A percentile compares a stretch with the other conserved stretches of the same genome.
Evolutionary conservation across 768 basidiomycete species (phyloP).

Genomic region (Leucocoprinus sp.): DNA sequence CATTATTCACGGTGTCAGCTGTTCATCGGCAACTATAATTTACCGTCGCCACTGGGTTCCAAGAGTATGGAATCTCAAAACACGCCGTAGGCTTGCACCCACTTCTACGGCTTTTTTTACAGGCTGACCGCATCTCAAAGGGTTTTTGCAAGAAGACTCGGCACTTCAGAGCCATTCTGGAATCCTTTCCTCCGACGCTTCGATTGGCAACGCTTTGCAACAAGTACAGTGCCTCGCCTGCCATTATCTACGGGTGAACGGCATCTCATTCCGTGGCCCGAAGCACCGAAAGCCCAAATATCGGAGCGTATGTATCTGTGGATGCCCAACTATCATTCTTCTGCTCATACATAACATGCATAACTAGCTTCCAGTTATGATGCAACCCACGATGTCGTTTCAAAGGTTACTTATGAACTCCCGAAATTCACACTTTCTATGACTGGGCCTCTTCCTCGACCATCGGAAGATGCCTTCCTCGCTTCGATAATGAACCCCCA

Average conservation of each 20-base stretch:
- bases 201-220: slow-evolving; percentile 68
- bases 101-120: slow-evolving; percentile 4
- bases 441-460: slow-evolving; percentile 28
- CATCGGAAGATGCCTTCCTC: slow-evolving; percentile 50
- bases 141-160: slow-evolving; percentile 70
- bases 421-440: slow-evolving; percentile 39
- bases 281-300: slow-evolving; percentile 29
- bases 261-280: slow-evolving; percentile 67
- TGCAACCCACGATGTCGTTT: slow-evolving; percentile 51
- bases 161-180: slow-evolving; percentile 54
- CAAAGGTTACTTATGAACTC: slow-evolving; percentile 63
- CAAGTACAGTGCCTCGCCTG: slow-evolving; percentile 51
- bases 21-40: slow-evolving; percentile 59
- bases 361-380: slow-evolving; percentile 59
- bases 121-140: slow-evolving; percentile 27
- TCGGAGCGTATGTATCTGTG: slow-evolving; percentile 33
- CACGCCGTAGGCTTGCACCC: slow-evolving; percentile 39
- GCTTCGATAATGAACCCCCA: slow-evolving; percentile 49
- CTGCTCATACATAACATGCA: slow-evolving; percentile 6
- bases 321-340: background rate
- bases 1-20: slow-evolving; percentile 81
- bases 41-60: slow-evolving; percentile 36
- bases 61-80: slow-evolving; percentile 28
- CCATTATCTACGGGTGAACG: slow-evolving; percentile 33
- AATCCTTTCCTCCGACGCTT: slow-evolving; percentile 44